A percentile compares a stretch with the other conserved stretches of the same genome.
These are phyloP conservation scores for Globisporangium takayamanum DNA, from an alignment of 352 stramenopile genomes.

Conservation along the genomic window DNA sequence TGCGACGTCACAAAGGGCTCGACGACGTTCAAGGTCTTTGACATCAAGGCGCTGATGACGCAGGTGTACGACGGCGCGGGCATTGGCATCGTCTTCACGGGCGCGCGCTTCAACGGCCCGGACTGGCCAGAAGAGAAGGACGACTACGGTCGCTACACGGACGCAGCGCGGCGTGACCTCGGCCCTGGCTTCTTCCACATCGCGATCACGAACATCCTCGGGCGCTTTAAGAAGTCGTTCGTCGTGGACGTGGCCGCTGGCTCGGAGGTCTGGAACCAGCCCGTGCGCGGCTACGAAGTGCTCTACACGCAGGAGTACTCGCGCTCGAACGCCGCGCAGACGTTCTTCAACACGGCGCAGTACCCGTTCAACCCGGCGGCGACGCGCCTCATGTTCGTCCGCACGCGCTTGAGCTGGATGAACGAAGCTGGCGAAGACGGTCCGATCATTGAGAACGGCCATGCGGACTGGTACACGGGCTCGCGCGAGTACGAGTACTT, in stretches of 20 bases:
- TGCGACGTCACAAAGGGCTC: conserved; percentile 7
- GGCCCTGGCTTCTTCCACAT: conserved; percentile 15
- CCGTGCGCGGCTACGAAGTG: conserved; percentile 40
- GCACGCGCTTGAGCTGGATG: conserved; percentile 39
- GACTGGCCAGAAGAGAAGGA: conserved; percentile 7
- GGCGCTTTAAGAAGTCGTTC: conserved; percentile 7
- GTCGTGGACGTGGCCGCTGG: conserved; percentile 9
- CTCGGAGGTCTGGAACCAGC: conserved; percentile 52
- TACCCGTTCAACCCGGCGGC: conserved; percentile 50
- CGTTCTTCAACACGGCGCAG: conserved; percentile 28
- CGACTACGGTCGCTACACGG: conserved; percentile 7
- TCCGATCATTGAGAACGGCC: conserved; percentile 10
- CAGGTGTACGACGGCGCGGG: conserved; percentile 9
- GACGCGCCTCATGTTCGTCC: conserved; percentile 37
- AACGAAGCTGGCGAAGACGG: conserved; percentile 11
- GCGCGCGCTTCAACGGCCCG: conserved; percentile 10
- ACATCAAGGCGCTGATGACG: conserved; percentile 18
- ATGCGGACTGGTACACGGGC: conserved; percentile 4
- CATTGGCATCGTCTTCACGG: conserved; percentile 10
- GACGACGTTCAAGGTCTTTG: conserved; percentile 8
- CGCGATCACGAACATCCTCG: conserved; percentile 12
- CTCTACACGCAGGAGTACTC: conserved; percentile 22
- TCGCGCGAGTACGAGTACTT: conserved; percentile 13
- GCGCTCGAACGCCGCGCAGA: conserved; percentile 22
- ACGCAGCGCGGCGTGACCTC: conserved; percentile 6